Conservation (phyloP, 2,329 filamentous ascomycete species). For the Incumbomyces delicatus region DNA sequence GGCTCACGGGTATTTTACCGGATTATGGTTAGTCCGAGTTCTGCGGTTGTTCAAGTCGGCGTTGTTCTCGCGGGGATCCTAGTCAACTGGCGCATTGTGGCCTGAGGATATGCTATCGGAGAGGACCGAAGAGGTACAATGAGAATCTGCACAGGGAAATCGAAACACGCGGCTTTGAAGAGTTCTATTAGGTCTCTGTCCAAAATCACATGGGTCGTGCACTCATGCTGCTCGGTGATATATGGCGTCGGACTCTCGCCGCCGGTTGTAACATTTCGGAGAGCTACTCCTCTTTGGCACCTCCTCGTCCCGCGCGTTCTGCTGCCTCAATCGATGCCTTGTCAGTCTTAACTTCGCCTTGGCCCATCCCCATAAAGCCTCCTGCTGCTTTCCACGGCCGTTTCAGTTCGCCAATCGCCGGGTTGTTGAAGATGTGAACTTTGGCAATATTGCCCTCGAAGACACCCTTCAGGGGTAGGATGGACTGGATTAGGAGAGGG, state of each 20-base stretch:
- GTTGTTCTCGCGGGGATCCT: too few relatives aligned
- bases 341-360: conserved; percentile 71
- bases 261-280: too few relatives aligned
- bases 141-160: too few relatives aligned
- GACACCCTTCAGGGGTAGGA: conserved; percentile 92
- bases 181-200: not conserved
- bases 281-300: conserved; percentile 41
- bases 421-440: conserved; percentile 82
- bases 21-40: too few relatives aligned
- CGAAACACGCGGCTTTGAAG: too few relatives aligned
- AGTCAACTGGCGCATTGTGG: too few relatives aligned
- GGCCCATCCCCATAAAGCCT: conserved; percentile 69
- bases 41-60: too few relatives aligned
- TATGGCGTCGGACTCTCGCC: not conserved
- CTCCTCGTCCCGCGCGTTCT: conserved; percentile 41
- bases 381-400: conserved; percentile 83
- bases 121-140: too few relatives aligned
- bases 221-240: not conserved
- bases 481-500: conserved; percentile 95
- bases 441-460: conserved; percentile 94
- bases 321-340: conserved; percentile 59
- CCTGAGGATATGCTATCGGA: too few relatives aligned
- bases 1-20: too few relatives aligned
- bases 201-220: not conserved
- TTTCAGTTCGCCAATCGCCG: conserved; percentile 83